Base-by-base conservation (phyloP, 345 rosid genomes). In the Stellera chamaejasme region DNA sequence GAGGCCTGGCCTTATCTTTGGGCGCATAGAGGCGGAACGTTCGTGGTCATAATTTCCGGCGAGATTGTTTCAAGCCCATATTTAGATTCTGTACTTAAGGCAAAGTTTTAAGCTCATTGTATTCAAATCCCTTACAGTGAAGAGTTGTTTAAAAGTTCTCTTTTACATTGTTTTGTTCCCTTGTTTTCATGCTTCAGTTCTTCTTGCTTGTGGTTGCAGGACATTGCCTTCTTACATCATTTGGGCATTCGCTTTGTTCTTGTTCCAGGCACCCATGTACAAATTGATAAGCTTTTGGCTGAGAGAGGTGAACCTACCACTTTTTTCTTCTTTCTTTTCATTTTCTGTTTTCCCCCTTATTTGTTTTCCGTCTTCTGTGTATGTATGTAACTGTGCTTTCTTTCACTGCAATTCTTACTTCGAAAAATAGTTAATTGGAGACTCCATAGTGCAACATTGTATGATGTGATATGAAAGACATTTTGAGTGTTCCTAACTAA, bases 1-100 rank as follows among this genome's bases (percentile, higher is more conserved):
- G 99, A 93, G 74, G 99, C 96, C 0, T 93, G 99, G 96, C 99
- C 97, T 11, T 93, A 89, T 76, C 69, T 93, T 10, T 83, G 89
- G 86, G 99, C 95, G 2, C 86, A 89, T 65, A 69, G 96, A 51
- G 90, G 90, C 9, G 69, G 82, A 27, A 83, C 90, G 27, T 91
- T 85, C 56, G 88, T 88, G 26, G 87, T 82, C 42, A 68, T 86
- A 56, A 68, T 91, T 57, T 82, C 91, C 55, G 90, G 87, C 9
- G 95, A 80, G 61, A 76, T 85, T 47, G 78, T 82, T 15, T 53
- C 73, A 10, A 74, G 92, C 60, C 72, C 79, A 10, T 70, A 25
- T 60, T 77, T 85, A 69, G 95, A 85, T 59, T 60, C 80, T 25
- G 72, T 91, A 62, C 63, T 91, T 44, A 85, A 88, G 95, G 98